These are phyloP conservation scores for Suillus alpinus DNA, from an alignment of 768 basidiomycete species.

Conservation along the genomic window DNA sequence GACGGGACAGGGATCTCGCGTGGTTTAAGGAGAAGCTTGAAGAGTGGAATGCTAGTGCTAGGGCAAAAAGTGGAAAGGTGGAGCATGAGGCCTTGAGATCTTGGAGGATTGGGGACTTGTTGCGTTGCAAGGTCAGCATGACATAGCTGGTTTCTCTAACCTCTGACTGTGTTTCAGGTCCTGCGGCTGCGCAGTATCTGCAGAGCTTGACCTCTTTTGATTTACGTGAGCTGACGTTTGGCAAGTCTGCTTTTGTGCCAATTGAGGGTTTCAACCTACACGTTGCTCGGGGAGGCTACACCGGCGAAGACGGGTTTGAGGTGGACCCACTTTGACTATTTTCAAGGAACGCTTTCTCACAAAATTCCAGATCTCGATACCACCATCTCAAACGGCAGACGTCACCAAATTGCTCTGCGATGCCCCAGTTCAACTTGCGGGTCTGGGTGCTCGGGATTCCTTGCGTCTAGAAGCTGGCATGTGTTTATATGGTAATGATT, in stretches of 20 bases:
- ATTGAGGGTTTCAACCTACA: constrained; percentile 65
- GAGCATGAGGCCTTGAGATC: constrained; percentile 76
- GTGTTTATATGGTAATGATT: constrained; percentile 93
- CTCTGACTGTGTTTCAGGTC: constrained; percentile 46
- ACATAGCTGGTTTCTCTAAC: background rate
- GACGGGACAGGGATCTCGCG: constrained; percentile 74
- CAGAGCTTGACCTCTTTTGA: constrained; percentile 76
- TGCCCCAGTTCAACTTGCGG: constrained; percentile 73
- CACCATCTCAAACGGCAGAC: constrained; percentile 69
- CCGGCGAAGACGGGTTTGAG: constrained; percentile 99
- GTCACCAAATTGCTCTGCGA: constrained; percentile 63
- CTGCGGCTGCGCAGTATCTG: constrained; percentile 75
- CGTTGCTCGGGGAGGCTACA: constrained; percentile 93
- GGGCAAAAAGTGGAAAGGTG: constrained; percentile 55
- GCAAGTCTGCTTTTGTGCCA: constrained; percentile 76
- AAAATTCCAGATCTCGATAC: constrained; percentile 76
- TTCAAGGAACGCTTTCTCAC: constrained; percentile 4
- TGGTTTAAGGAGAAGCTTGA: constrained; percentile 70
- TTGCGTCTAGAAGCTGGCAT: constrained; percentile 95
- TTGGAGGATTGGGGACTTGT: constrained; percentile 85
- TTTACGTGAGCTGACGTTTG: constrained; percentile 75
- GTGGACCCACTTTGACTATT: constrained; percentile 35
- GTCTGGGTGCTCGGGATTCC: constrained; percentile 90
- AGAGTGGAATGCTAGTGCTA: constrained; percentile 73
- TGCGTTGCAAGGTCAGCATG: constrained; percentile 75